Percentiles rank a stretch among this genome's conserved stretches.
These are phyloP conservation scores for Xylariaceae sp. DNA, from an alignment of 2,329 filamentous ascomycete species.

Conservation along the genomic window DNA sequence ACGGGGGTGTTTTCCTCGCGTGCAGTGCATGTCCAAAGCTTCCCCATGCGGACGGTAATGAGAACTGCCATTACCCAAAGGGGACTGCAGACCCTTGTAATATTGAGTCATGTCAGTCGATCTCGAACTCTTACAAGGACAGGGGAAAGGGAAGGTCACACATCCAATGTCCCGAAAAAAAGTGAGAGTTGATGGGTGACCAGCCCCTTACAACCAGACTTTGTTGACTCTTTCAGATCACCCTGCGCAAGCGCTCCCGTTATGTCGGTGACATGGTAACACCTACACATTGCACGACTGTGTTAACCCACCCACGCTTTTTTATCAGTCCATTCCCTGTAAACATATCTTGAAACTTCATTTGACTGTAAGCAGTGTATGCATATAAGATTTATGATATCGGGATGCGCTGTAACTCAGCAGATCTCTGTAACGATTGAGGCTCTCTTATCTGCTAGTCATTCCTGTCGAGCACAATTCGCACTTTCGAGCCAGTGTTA, in stretches of 20 bases:
- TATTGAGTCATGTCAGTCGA: slow-evolving; percentile 24
- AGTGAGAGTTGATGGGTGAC: slow-evolving; percentile 13
- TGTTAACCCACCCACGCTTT: too few relatives aligned
- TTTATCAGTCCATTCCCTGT: not conserved
- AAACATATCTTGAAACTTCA: not conserved
- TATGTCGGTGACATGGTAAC: slow-evolving; percentile 25
- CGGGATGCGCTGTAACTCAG: too few relatives aligned
- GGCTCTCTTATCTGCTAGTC: too few relatives aligned
- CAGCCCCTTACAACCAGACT: slow-evolving; percentile 10
- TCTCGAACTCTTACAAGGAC: slow-evolving; percentile 24
- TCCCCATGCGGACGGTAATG: slow-evolving; percentile 6
- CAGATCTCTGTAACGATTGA: too few relatives aligned
- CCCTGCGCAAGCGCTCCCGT: slow-evolving; percentile 15
- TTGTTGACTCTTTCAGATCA: slow-evolving; percentile 1
- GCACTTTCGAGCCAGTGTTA: not conserved
- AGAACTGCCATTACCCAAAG: slow-evolving; percentile 18
- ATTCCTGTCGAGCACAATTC: too few relatives aligned
- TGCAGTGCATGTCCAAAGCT: slow-evolving; percentile 19
- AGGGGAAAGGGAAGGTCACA: slow-evolving; percentile 6
- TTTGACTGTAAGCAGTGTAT: too few relatives aligned
- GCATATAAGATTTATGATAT: too few relatives aligned
- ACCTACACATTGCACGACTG: not conserved
- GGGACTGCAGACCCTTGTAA: slow-evolving; percentile 18
- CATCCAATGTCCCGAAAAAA: slow-evolving; percentile 18
- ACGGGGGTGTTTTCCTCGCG: slow-evolving; percentile 22